These are phyloP conservation scores for Penicillium polonicum DNA, from an alignment of 2,329 filamentous ascomycete species.

Conservation along the genomic window DNA sequence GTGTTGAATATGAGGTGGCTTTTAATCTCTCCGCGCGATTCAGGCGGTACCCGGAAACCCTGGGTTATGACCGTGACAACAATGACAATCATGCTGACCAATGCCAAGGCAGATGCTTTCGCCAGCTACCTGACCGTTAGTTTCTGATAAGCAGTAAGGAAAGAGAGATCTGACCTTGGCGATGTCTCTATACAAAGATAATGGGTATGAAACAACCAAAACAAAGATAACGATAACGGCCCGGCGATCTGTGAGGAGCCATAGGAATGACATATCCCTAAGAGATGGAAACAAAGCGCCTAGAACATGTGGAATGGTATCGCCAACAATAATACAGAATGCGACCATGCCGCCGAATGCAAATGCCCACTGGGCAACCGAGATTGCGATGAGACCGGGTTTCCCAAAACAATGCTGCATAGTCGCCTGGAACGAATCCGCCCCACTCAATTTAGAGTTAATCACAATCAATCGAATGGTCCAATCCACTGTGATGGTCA, in stretches of 20 bases:
- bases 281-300: conserved; percentile 77
- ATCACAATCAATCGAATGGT: conserved; percentile 95
- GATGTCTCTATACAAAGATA: conserved; percentile 94
- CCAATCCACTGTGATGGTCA: conserved; percentile 92
- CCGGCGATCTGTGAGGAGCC: conserved; percentile 76
- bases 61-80: conserved; percentile 84
- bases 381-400: conserved; percentile 83
- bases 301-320: conserved; percentile 91
- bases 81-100: conserved; percentile 91
- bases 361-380: conserved; percentile 93
- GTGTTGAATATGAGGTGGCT: conserved; percentile 74
- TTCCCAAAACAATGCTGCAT: conserved; percentile 94
- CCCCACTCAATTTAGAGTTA: conserved; percentile 94
- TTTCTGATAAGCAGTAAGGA: neutral
- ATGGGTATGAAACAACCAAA: conserved; percentile 79
- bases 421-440: conserved; percentile 91
- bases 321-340: conserved; percentile 95
- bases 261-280: conserved; percentile 69
- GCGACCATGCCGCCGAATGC: conserved; percentile 98
- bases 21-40: conserved; percentile 69
- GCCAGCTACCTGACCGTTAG: conserved; percentile 65
- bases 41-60: conserved; percentile 69
- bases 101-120: conserved; percentile 89
- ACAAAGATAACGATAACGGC: conserved; percentile 87
- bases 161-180: conserved; percentile 67